Percentiles rank a stretch among this genome's conserved stretches.
Evolutionary conservation across 306 rosid species (phyloP).

Genomic region (barrel medic (Medicago truncatula)): DNA sequence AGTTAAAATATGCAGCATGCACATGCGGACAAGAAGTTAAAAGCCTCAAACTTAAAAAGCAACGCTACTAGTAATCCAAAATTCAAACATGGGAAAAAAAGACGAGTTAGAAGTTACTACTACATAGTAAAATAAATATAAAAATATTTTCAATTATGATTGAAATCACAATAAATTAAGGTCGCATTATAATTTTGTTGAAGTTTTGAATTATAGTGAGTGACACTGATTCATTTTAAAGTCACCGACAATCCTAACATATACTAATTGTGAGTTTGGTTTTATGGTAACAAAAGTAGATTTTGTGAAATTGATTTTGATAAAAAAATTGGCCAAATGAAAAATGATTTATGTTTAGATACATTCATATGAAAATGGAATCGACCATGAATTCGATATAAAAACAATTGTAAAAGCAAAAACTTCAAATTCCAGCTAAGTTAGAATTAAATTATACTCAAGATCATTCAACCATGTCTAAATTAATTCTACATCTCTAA

Average conservation of each 20-base stretch:
- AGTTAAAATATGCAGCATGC: slow-evolving; percentile 41
- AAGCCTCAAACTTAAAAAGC: not conserved
- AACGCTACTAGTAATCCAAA: slow-evolving; percentile 23
- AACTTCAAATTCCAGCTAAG: not conserved
- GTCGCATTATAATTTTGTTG: not conserved
- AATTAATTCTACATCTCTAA: not conserved
- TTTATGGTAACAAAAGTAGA: not conserved
- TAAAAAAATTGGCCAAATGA: no score
- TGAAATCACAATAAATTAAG: no score
- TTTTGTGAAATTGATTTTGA: not conserved
- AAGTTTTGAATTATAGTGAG: not conserved
- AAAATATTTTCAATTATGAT: not conserved
- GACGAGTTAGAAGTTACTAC: not conserved
- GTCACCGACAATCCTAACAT: not conserved
- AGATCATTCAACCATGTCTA: no score
- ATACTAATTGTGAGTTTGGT: not conserved
- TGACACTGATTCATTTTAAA: no score
- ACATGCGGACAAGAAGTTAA: slow-evolving; percentile 44
- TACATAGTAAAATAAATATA: not conserved
- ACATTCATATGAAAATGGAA: no score
- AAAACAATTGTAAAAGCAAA: no score
- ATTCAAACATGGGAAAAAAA: slow-evolving; percentile 11
- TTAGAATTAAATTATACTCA: no score
- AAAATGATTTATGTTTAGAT: no score
- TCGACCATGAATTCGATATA: not conserved